These are phyloP conservation scores for Rhodotorula sp. DNA, from an alignment of 1,284 basidiomycete species.

Conservation along the genomic window DNA sequence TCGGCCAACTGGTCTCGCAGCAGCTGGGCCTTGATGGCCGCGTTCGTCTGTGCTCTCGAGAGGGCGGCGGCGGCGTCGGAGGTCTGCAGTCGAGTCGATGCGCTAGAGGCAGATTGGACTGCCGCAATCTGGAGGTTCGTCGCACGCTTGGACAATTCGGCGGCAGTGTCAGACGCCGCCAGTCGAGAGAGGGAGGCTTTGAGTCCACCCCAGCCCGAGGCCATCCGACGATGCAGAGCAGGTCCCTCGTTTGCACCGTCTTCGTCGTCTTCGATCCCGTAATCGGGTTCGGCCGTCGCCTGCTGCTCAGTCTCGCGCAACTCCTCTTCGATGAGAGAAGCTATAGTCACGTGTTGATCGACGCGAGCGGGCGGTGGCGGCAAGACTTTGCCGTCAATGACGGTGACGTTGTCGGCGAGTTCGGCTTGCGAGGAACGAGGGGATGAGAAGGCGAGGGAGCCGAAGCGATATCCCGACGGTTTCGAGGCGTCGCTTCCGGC, in stretches of 20 bases:
- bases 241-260: not conserved
- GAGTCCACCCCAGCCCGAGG: conserved; percentile 21
- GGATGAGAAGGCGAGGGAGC: conserved; percentile 24
- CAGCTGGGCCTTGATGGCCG: conserved; percentile 22
- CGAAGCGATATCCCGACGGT: conserved; percentile 6
- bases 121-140: conserved; percentile 37
- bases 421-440: conserved; percentile 16
- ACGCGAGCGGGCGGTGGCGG: conserved; percentile 34
- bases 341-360: conserved; percentile 26
- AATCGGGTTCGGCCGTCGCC: conserved; percentile 7
- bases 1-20: conserved; percentile 21
- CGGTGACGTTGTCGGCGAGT: conserved; percentile 15
- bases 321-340: conserved; percentile 30
- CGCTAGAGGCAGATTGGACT: conserved; percentile 4
- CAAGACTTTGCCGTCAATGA: conserved; percentile 27
- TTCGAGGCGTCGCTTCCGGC: conserved; percentile 13
- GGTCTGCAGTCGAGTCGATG: conserved; percentile 9
- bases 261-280: conserved; percentile 19
- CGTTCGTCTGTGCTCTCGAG: conserved; percentile 26
- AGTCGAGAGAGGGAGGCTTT: conserved; percentile 27
- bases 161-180: conserved; percentile 31
- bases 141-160: conserved; percentile 24
- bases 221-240: not conserved
- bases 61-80: conserved; percentile 33
- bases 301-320: conserved; percentile 4